Conservation (phyloP, 495 filamentous ascomycete genomes). For the Podospora australis region DNA sequence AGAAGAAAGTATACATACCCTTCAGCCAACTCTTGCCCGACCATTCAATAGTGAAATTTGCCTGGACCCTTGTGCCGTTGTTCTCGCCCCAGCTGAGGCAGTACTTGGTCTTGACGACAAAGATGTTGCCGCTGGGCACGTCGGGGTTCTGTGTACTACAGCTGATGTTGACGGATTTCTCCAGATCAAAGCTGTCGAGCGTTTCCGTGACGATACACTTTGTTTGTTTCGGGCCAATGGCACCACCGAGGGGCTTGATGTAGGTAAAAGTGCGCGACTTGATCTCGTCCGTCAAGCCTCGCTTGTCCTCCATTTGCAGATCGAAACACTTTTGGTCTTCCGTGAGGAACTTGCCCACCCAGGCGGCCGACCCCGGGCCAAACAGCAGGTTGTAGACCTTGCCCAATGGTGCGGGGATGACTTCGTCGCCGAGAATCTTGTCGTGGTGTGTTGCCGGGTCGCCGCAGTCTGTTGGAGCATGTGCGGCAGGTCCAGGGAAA, state of each 20-base stretch:
- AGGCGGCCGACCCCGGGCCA: slow-evolving; percentile 67
- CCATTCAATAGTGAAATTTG: slow-evolving; percentile 91
- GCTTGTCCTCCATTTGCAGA: slow-evolving; percentile 74
- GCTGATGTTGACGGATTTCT: slow-evolving; percentile 75
- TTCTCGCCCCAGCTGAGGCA: slow-evolving; percentile 86
- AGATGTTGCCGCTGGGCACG: slow-evolving; percentile 90
- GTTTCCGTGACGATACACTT: slow-evolving; percentile 87
- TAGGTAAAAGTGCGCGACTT: slow-evolving; percentile 73
- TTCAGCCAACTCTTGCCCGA: slow-evolving; percentile 97
- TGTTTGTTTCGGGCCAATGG: slow-evolving; percentile 90
- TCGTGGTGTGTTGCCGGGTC: slow-evolving; percentile 76
- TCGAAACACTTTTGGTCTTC: slow-evolving; percentile 87
- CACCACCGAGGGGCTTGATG: slow-evolving; percentile 78
- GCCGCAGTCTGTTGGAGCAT: slow-evolving; percentile 76
- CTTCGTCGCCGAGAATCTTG: slow-evolving; percentile 75
- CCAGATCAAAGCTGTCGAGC: slow-evolving; percentile 75
- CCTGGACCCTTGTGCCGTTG: slow-evolving; percentile 74
- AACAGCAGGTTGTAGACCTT: slow-evolving; percentile 87
- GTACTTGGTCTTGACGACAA: slow-evolving; percentile 86
- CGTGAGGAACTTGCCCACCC: slow-evolving; percentile 77
- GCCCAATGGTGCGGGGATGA: slow-evolving; percentile 80
- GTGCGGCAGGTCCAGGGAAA: slow-evolving; percentile 81
- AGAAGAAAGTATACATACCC: too few species aligned
- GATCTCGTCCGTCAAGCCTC: slow-evolving; percentile 65
- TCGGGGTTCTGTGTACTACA: slow-evolving; percentile 86